These are phyloP conservation scores for Ascochyta lentis DNA, from an alignment of 2,329 filamentous ascomycete species.

Conservation along the genomic window DNA sequence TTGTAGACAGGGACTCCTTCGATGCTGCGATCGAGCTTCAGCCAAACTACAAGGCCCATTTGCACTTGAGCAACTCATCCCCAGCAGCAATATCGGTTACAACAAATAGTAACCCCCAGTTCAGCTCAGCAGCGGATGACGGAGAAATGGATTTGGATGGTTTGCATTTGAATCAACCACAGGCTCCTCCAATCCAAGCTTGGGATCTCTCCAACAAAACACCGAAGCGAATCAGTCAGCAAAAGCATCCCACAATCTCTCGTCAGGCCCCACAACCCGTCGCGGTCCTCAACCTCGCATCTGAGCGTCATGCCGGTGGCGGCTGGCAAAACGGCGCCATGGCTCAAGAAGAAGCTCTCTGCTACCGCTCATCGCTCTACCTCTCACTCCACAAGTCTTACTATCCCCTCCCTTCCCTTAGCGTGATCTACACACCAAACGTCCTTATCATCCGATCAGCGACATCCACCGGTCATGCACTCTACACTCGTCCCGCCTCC, in stretches of 20 bases:
- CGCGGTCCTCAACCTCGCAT: slow-evolving; percentile 72
- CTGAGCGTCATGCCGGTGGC: slow-evolving; percentile 63
- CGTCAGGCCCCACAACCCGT: slow-evolving; percentile 47
- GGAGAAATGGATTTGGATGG: slow-evolving; percentile 9
- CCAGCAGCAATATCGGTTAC: neutral
- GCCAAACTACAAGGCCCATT: slow-evolving; percentile 23
- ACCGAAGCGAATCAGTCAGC: neutral
- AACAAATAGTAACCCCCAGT: neutral
- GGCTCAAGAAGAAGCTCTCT: slow-evolving; percentile 74
- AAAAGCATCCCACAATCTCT: neutral
- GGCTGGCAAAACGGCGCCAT: slow-evolving; percentile 67
- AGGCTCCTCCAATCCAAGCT: neutral
- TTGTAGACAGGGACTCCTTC: slow-evolving; percentile 43
- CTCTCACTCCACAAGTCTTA: slow-evolving; percentile 55
- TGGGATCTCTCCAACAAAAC: slow-evolving; percentile 6
- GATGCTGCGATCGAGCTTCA: slow-evolving; percentile 41
- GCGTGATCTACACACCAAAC: slow-evolving; percentile 65
- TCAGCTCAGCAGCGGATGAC: neutral
- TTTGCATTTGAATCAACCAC: neutral
- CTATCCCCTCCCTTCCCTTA: slow-evolving; percentile 61
- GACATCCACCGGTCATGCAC: slow-evolving; percentile 54
- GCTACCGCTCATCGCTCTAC: slow-evolving; percentile 65
- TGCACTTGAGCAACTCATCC: slow-evolving; percentile 9
- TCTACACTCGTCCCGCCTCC: slow-evolving; percentile 43
- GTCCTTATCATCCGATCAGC: slow-evolving; percentile 65